Evolutionary conservation across 345 rosid species (phyloP).

Genomic region (Eucalyptus microcorys): DNA sequence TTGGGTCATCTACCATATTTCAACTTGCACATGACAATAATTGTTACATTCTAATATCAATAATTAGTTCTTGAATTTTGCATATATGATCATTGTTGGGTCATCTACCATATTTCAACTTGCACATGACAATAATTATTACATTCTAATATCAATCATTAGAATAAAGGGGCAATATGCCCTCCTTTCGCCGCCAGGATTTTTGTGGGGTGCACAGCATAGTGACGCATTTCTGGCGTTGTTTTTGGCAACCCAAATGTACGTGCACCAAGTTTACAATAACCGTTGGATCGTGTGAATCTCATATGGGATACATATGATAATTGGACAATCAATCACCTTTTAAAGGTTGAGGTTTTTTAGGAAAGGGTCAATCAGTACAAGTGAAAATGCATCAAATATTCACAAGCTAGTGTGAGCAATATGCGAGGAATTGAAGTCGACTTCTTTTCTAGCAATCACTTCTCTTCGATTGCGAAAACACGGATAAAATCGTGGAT

Average conservation of each 20-base stretch:
- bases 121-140: not conserved
- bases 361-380: not conserved
- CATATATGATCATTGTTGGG: not conserved
- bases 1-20: no score
- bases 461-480: not conserved
- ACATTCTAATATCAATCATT: not conserved
- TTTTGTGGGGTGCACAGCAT: not conserved
- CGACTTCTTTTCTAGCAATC: not conserved
- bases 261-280: not conserved
- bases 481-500: not conserved
- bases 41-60: no score
- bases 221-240: accelerated
- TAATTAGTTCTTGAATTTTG: no score
- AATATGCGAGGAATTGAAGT: not conserved
- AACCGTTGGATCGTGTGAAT: not conserved
- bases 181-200: not conserved
- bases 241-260: not conserved
- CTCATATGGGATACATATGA: not conserved
- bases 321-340: not conserved
- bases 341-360: not conserved
- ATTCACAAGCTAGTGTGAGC: not conserved
- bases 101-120: not conserved
- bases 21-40: no score
- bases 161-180: not conserved
- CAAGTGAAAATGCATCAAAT: not conserved